These are phyloP conservation scores for Agaricus sinodeliciosus DNA, from an alignment of 768 basidiomycete genomes.

Conservation along the genomic window DNA sequence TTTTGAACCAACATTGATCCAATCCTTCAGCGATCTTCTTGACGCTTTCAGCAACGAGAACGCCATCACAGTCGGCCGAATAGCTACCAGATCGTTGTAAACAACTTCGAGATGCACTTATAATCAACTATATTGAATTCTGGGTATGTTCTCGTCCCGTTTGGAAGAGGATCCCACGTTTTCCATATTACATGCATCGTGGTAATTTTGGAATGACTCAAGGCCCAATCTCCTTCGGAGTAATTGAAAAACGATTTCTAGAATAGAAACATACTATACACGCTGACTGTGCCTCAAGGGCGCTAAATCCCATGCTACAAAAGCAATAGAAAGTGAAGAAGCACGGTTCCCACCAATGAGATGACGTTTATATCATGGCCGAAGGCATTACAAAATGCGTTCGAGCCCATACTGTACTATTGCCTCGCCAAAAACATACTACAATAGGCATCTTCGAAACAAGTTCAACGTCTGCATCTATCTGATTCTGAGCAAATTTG, in stretches of 20 bases:
- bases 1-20: no score
- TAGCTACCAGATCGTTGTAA: no score
- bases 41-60: no score
- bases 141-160: background rate
- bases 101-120: no score
- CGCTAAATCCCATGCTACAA: background rate
- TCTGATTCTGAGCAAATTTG: background rate
- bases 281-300: background rate
- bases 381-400: background rate
- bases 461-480: no score
- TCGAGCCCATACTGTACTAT: background rate
- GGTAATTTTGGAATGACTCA: background rate
- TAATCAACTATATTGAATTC: background rate
- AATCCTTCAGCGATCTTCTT: no score
- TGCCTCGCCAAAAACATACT: no score
- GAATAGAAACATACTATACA: background rate
- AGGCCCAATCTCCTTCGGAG: background rate
- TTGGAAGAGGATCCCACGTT: slow-evolving; percentile 1
- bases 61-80: no score
- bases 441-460: background rate
- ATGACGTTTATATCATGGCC: background rate
- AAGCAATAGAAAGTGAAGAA: background rate
- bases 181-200: background rate
- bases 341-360: background rate
- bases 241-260: background rate